Conservation (phyloP, 2,329 filamentous ascomycete genomes). For the Helotiales sp. region DNA sequence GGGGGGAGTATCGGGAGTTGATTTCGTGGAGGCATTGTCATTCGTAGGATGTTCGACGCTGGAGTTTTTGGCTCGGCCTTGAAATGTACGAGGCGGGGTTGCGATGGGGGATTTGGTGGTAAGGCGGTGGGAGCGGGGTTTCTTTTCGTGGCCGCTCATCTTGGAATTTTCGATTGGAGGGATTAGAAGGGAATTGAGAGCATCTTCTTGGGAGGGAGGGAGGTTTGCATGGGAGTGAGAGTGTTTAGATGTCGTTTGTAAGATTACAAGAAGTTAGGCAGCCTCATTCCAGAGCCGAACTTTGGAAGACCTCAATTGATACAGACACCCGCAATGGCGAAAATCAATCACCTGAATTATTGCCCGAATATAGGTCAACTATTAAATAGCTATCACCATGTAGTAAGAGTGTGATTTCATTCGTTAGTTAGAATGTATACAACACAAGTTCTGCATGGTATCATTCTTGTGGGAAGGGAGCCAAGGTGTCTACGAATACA, state of each 20-base stretch:
- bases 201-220: not conserved
- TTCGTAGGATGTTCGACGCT: slow-evolving; percentile 11
- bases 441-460: too few relatives aligned
- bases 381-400: not conserved
- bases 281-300: not conserved
- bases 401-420: too few relatives aligned
- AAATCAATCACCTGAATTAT: not conserved
- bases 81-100: slow-evolving; percentile 24
- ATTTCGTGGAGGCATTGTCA: slow-evolving; percentile 21
- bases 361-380: not conserved
- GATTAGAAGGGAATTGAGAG: not conserved
- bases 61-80: slow-evolving; percentile 18
- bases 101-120: slow-evolving; percentile 25
- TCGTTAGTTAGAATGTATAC: too few relatives aligned
- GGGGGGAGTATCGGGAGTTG: slow-evolving; percentile 8
- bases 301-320: not conserved
- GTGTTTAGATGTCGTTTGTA: not conserved
- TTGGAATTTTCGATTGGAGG: not conserved
- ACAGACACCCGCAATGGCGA: not conserved
- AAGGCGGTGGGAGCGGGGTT: slow-evolving; percentile 14
- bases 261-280: not conserved
- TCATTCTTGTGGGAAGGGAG: too few relatives aligned
- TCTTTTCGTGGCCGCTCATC: slow-evolving; percentile 25
- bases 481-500: too few relatives aligned
- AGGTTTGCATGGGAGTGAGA: not conserved